Conservation (phyloP, 2,329 filamentous ascomycete species). For the Pseudogymnoascus sp. region DNA sequence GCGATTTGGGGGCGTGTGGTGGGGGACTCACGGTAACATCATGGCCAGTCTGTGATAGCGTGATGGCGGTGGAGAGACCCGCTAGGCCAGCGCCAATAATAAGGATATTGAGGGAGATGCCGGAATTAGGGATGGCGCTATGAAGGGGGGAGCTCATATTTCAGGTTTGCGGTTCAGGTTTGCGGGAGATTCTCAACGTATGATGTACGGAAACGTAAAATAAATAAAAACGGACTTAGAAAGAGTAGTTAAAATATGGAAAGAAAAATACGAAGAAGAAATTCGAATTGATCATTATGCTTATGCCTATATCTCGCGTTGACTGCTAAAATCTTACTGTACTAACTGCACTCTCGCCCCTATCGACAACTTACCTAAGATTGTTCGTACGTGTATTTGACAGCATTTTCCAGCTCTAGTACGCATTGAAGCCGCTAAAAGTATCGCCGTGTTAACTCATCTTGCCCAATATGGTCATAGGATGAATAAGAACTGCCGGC, state of each 20-base stretch:
- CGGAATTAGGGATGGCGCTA: background rate
- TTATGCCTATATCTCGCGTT: background rate
- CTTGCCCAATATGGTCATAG: background rate
- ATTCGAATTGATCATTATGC: background rate
- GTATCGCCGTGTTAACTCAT: background rate
- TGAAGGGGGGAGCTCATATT: background rate
- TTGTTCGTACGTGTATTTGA: too few species aligned
- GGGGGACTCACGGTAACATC: slow-evolving; percentile 26
- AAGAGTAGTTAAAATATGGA: background rate
- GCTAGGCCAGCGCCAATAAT: slow-evolving; percentile 33
- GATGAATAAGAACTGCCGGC: background rate
- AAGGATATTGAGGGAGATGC: slow-evolving; percentile 16
- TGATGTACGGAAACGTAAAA: background rate
- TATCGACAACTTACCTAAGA: background rate
- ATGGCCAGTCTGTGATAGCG: slow-evolving; percentile 20
- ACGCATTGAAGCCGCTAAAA: background rate
- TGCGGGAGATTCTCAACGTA: background rate
- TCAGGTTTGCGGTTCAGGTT: too few species aligned
- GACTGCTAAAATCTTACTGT: slow-evolving; percentile 8
- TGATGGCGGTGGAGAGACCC: slow-evolving; percentile 31
- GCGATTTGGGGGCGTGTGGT: background rate
- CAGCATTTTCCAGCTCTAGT: background rate
- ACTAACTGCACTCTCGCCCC: background rate
- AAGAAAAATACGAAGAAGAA: background rate
- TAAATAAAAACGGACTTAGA: background rate